Percentiles rank a stretch among this genome's conserved stretches.
Conservation (phyloP, 192 early-diverging fungal genomes). For the Umbelopsis sp. region DNA sequence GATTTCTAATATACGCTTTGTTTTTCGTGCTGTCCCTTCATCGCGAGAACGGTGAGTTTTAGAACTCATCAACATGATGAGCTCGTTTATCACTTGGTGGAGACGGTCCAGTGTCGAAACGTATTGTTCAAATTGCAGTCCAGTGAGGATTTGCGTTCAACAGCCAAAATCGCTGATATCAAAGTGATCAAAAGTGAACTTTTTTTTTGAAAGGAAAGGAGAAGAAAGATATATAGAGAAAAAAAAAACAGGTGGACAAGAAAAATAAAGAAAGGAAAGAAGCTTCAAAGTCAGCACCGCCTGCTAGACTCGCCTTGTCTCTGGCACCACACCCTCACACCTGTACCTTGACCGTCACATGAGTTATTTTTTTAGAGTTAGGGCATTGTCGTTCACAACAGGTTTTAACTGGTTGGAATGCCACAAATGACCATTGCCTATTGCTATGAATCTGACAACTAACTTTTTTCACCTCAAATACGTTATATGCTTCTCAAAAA, state of each 20-base stretch:
- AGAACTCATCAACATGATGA: slow-evolving; percentile 22
- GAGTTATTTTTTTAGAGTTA: no score
- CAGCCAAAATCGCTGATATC: not conserved
- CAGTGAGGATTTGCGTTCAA: not conserved
- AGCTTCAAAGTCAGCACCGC: no score
- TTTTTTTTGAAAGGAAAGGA: not conserved
- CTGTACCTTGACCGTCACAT: no score
- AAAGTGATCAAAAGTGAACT: not conserved
- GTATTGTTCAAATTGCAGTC: slow-evolving; percentile 1
- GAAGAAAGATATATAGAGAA: not conserved
- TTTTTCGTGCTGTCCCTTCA: slow-evolving; percentile 1
- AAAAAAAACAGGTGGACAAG: not conserved
- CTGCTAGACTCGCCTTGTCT: no score
- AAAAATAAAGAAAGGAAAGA: not conserved
- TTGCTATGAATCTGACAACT: no score
- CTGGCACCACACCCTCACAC: no score
- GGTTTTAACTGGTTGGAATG: no score
- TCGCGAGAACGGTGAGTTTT: slow-evolving; percentile 15
- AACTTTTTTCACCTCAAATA: no score
- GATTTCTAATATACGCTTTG: slow-evolving; percentile 38
- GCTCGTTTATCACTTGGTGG: slow-evolving; percentile 17
- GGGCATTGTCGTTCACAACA: no score
- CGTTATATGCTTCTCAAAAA: no score
- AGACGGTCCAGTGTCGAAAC: slow-evolving; percentile 12
- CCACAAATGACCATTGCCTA: no score